Evolutionary conservation across 2,329 filamentous ascomycete genomes (phyloP).

Genomic region (Xylariaceae sp.): DNA sequence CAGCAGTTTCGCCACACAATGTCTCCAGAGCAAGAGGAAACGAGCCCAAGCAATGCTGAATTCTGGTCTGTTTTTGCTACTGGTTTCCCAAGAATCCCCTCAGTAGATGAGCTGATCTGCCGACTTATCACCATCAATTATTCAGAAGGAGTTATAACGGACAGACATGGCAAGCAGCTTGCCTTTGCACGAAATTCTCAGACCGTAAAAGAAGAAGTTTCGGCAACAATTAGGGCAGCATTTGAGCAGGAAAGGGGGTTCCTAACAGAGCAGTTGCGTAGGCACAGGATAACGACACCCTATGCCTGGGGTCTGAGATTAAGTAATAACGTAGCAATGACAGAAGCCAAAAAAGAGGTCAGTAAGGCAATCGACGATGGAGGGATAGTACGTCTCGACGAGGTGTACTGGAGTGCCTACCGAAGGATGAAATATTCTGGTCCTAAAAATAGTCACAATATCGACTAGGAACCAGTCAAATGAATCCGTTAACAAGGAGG

Average conservation of each 20-base stretch:
- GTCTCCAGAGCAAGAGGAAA: neutral
- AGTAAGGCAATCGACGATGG: neutral
- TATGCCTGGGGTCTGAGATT: constrained; percentile 6
- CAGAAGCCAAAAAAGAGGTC: constrained; percentile 4
- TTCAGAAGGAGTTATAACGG: constrained; percentile 9
- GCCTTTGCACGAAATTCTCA: neutral
- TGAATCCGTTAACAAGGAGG: too few species aligned
- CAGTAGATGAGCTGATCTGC: constrained; percentile 17
- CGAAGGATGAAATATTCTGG: neutral
- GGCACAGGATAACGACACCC: neutral
- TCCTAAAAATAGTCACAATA: neutral
- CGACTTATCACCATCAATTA: constrained; percentile 6
- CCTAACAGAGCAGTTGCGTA: neutral
- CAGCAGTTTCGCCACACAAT: neutral
- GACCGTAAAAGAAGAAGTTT: neutral
- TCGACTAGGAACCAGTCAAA: constrained; percentile 5
- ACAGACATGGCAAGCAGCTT: neutral
- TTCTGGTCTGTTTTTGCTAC: constrained; percentile 15
- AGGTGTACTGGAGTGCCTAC: neutral
- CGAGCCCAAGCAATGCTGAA: neutral
- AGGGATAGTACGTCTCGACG: neutral
- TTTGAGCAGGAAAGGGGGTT: neutral
- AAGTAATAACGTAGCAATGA: neutral
- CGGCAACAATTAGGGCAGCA: neutral
- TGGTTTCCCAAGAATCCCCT: constrained; percentile 2